Base-by-base conservation (phyloP, 495 filamentous ascomycete species). In the Tetracladium setigerum region DNA sequence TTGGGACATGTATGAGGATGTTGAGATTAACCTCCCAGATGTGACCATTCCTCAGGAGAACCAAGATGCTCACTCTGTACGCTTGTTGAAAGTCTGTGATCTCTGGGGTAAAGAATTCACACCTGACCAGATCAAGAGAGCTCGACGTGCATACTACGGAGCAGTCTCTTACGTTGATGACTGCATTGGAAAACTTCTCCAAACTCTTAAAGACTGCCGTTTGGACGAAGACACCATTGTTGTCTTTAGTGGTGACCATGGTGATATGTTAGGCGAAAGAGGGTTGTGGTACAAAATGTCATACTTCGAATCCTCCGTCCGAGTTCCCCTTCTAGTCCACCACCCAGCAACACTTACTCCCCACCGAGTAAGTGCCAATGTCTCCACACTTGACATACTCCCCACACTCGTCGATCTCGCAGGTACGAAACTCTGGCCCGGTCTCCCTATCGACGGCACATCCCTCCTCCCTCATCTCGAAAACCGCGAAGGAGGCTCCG, bases 281-380 rank as follows among this genome's bases (percentile, higher is more conserved):
- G 84, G 84, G 0, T 65, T 95, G 32, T 95, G 88, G 88, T 95
- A 95, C 71, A 95, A 95, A 71, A 95, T 95, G 88, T 82, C 72
- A 51, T 95, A 87, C 72, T 91, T 84, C 56, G 88, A 95, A 70
- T 78, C 78, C 24, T 89, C 85, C 6, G 83, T 83, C 24, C 83
- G 88, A 7, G 87, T 95, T 6, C 88, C 88, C 2, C 76, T 95
- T 48, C 67, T 95, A 44, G 69, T 92, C 50, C 80, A 82, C 48
- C 74, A 86, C 45, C 88, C 88, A 5, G 67, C 77, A 48, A 66
- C 61, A 22, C 89, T 88, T 59, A 52, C 65, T 1, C 76, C 87
- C n/a, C 82, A 75, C 57, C 76, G 77, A 13, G 79, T 95, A 19
- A 65, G 69, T 8, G 64, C 86, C 59, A 89, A 87, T 49, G 88